Evolutionary conservation across 2,329 filamentous ascomycete species (phyloP), one percentile per base, ranked within the genome.

Genomic region (Microascus cirrosus): DNA sequence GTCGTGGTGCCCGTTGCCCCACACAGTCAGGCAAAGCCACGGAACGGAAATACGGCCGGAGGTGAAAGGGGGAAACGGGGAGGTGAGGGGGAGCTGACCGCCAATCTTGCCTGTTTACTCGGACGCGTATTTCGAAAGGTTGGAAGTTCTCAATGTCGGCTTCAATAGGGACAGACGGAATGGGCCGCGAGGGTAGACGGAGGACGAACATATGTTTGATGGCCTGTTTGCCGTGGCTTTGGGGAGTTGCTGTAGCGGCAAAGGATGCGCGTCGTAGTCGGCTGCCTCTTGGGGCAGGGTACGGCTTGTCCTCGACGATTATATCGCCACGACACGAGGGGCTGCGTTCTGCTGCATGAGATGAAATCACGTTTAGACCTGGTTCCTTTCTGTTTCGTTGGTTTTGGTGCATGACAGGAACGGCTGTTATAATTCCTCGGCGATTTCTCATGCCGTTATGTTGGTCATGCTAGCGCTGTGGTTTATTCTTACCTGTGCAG

Each of bases 321-420:
- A 32, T 48, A 42, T 51, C 55, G 55, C 55, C 55, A 32, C 32
- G 55, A 56, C 50, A 63, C 66, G 66, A 63, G 60, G 62, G 60
- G 65, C 65, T 64, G 62, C 65, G 64, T 68, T 53, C 28, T 68
- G 68, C 68, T 68, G 69, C 67, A 70, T 67, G 66, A 65, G 64
- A 63, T 67, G 66, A 68, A 66, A 70, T 67, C 62, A 66, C 66
- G 64, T 73, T 73, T 75, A 76, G 76, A 77, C 72, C 72, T 74
- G 67, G 71, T 74, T 71, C 73, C 35, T 18, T 57, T 57, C 32
- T 52, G 35, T 42, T 57, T 53, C 12, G 45, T 53, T 53, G 39
- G 24, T 36, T 36, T 39, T 70, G 69, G 68, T 77, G 75, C 76
- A 78, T 77, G 73, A 74, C 71, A 71, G 70, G 74, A 70, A 75